These are phyloP conservation scores for Nicotiana sylvestris DNA, from an alignment of 257 asterid genomes.

Conservation along the genomic window DNA sequence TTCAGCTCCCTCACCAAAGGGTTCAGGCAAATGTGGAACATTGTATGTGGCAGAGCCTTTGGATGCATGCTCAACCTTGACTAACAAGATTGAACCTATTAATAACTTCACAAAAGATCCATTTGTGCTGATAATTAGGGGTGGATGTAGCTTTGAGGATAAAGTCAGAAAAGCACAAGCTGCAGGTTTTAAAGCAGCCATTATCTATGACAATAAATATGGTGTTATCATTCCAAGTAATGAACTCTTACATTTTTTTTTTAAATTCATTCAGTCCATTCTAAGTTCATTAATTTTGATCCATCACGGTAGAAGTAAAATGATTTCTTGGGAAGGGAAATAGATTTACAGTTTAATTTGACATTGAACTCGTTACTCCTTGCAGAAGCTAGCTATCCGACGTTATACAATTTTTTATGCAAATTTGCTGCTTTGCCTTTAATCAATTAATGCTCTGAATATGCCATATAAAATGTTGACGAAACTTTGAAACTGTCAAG, in stretches of 20 bases:
- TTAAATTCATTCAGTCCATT: not conserved
- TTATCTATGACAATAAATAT: conserved; percentile 49
- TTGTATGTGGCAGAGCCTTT: conserved; percentile 63
- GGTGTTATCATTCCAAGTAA: conserved; percentile 76
- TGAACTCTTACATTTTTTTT: conserved; percentile 19
- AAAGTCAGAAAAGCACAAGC: conserved; percentile 71
- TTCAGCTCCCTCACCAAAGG: conserved; percentile 62
- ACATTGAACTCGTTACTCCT: not conserved
- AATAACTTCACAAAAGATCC: conserved; percentile 35
- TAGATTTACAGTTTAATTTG: not conserved
- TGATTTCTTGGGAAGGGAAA: not conserved
- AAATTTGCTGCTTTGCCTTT: not conserved
- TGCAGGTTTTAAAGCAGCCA: conserved; percentile 72
- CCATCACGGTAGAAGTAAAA: not conserved
- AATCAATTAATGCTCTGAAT: not conserved
- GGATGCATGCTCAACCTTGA: conserved; percentile 63
- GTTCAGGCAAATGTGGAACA: conserved; percentile 49
- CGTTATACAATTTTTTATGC: not conserved
- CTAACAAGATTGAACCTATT: conserved; percentile 29
- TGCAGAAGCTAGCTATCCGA: not conserved
- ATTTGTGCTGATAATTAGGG: conserved; percentile 69
- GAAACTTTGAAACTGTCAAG: not conserved
- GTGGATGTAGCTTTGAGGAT: conserved; percentile 78
- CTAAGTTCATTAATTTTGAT: not conserved
- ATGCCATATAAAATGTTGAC: conserved; percentile 4